A percentile compares a stretch with the other conserved stretches of the same genome.
Conservation (phyloP, 192 early-diverging fungal genomes). For the Chytriomyces sp. region DNA sequence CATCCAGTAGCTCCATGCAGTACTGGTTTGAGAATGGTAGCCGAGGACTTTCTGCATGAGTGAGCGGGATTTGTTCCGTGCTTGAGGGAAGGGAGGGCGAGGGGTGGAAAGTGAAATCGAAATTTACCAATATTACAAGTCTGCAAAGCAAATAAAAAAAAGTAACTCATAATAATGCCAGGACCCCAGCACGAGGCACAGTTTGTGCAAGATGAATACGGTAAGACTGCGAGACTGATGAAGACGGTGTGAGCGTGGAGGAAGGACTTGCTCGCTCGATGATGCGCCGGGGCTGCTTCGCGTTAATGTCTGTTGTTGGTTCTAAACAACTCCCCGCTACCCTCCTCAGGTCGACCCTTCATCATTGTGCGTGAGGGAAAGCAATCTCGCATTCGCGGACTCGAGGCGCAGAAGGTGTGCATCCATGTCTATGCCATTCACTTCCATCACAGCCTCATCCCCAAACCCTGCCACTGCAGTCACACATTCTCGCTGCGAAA, state of each 20-base stretch:
- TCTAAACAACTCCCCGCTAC: background rate
- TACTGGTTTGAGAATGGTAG: background rate
- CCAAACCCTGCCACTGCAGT: constrained; percentile 58
- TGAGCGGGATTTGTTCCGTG: background rate
- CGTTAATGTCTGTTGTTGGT: background rate
- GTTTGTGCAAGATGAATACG: constrained; percentile 97
- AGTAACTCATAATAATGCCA: constrained; percentile 12
- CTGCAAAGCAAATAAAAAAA: constrained; percentile 5
- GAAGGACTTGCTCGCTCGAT: background rate
- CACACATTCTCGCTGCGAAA: constrained; percentile 96
- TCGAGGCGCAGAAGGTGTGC: constrained; percentile 93
- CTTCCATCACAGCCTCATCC: background rate
- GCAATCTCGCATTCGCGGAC: constrained; percentile 86
- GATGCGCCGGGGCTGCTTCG: background rate
- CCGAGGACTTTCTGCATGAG: background rate
- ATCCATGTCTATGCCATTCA: background rate
- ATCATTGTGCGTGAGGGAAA: constrained; percentile 98
- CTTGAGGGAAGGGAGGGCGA: constrained; percentile 1
- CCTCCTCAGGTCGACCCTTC: constrained; percentile 75
- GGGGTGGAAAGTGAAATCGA: constrained; percentile 2
- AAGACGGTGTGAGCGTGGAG: background rate
- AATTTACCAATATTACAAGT: background rate
- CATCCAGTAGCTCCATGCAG: background rate
- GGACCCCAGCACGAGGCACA: constrained; percentile 49
- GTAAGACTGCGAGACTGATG: background rate